These are phyloP conservation scores for Tieghemiomyces parasiticus DNA, from an alignment of 192 early-diverging fungal genomes.

Conservation along the genomic window DNA sequence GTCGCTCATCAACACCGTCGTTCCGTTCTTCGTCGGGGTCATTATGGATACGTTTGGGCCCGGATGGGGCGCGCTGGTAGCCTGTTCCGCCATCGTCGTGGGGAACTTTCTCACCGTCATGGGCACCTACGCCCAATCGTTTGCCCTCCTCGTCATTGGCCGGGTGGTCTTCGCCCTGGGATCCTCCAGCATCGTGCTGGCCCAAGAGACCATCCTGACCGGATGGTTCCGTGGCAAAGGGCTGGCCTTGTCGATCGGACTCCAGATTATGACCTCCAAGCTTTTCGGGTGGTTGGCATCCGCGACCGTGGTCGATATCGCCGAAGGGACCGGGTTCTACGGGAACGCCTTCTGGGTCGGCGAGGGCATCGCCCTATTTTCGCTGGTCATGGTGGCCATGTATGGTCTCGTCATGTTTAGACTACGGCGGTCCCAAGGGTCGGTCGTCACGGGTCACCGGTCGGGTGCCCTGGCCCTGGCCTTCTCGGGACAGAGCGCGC, in stretches of 20 bases:
- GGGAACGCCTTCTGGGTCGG: constrained; percentile 34
- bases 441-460: no score
- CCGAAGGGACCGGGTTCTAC: constrained; percentile 19
- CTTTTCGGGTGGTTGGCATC: constrained; percentile 27
- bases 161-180: constrained; percentile 31
- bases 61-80: constrained; percentile 18
- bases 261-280: constrained; percentile 22
- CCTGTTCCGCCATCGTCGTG: constrained; percentile 4
- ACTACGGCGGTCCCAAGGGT: neutral
- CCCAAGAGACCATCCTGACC: constrained; percentile 32
- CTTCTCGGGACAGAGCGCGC: no score
- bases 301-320: constrained; percentile 21
- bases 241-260: constrained; percentile 27
- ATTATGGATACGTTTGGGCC: constrained; percentile 32
- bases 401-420: constrained; percentile 31
- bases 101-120: constrained; percentile 2
- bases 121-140: neutral
- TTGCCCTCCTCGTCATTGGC: neutral
- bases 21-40: constrained; percentile 31
- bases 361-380: constrained; percentile 31
- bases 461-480: no score
- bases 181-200: constrained; percentile 25
- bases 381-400: constrained; percentile 27
- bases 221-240: constrained; percentile 31
- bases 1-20: constrained; percentile 29